Evolutionary conservation across 169 alveolate genomes (phyloP), one percentile per base, ranked within the genome.

Genomic region (Perkinsus olseni): DNA sequence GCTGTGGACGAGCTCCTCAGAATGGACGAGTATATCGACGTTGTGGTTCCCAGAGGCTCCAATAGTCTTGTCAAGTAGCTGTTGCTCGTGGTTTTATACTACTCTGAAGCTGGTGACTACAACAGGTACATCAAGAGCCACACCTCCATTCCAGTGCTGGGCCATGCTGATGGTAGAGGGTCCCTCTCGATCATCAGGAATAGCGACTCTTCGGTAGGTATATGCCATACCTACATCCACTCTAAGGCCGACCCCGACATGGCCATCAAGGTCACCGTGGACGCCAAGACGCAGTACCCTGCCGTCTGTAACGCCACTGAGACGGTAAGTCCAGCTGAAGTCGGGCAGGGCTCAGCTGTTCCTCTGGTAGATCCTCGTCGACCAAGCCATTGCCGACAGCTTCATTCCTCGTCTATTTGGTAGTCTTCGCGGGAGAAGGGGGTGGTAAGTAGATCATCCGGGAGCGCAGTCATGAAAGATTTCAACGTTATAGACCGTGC

Each of bases 241-340:
- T 94, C 92, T 31, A 93, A 48, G 31, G 93, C 94, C 8, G 95
- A 95, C 11, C 91, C 91, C 92, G 94, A 91, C 21, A 92, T 93
- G 92, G 96, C 96, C 1, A 92, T 95, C 39, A 93, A 92, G 21
- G 91, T 96, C 0, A 93, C 95, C 31, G 91, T 91, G 40, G 97
- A 96, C 92, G 92, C 96, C 90, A 96, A 96, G 92, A 90, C 95
- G 74, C 95, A 96, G 91, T 96, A 96, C 91, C 95, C 94, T 31
- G 96, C 97, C 0, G 97, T 96, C 11, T 96, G 97, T 91, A 96
- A 96, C 93, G 94, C 97, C 24, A 31, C 95, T 74, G 97, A 96
- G 92, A 93, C 96, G 39, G 92, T 96, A 28, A 28, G 82, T 40
- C 82, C 34, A 24, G 82, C 34, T 1, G 82, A 62, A 13, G 31